Evolutionary conservation across 805 yeast genomes (phyloP).

Genomic region (Yamadazyma sp.): DNA sequence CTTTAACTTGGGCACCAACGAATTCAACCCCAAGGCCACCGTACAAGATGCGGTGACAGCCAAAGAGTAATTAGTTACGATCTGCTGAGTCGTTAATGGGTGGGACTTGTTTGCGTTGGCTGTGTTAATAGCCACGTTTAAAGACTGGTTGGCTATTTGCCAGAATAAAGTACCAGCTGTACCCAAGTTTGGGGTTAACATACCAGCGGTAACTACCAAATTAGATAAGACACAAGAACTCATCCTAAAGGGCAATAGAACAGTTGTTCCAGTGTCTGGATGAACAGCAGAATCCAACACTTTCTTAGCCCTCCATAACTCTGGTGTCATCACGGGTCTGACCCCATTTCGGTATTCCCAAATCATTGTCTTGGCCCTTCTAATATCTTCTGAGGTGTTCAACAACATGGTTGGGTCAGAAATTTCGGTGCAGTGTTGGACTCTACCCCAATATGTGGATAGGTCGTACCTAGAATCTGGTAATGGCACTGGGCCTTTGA

Average conservation of each 20-base stretch:
- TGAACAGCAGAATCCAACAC: conserved; percentile 89
- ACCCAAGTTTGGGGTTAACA: conserved; percentile 93
- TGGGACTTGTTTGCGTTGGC: conserved; percentile 96
- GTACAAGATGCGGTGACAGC: conserved; percentile 95
- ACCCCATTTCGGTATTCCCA: conserved; percentile 75
- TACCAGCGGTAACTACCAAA: conserved; percentile 93
- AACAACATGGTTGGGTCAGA: conserved; percentile 90
- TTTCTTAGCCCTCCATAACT: conserved; percentile 85
- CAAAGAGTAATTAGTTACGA: conserved; percentile 73
- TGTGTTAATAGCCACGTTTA: conserved; percentile 94
- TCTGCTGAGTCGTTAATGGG: conserved; percentile 77
- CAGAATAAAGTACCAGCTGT: conserved; percentile 90
- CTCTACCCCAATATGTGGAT: conserved; percentile 87
- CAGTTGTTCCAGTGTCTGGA: conserved; percentile 96
- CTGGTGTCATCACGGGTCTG: conserved; percentile 64
- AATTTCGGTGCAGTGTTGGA: conserved; percentile 88
- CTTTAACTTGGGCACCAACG: conserved; percentile 83
- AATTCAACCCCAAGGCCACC: conserved; percentile 90
- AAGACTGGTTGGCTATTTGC: conserved; percentile 97
- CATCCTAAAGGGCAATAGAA: conserved; percentile 93
- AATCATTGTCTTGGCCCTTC: conserved; percentile 60
- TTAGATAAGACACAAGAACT: conserved; percentile 92
- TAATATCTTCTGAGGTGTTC: conserved; percentile 63
- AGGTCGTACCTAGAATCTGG: conserved; percentile 83
- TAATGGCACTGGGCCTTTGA: conserved; percentile 75